phyloP scores from a whole-genome alignment of 164 flowering plant species.

The Aristolochia contorta region DNA sequence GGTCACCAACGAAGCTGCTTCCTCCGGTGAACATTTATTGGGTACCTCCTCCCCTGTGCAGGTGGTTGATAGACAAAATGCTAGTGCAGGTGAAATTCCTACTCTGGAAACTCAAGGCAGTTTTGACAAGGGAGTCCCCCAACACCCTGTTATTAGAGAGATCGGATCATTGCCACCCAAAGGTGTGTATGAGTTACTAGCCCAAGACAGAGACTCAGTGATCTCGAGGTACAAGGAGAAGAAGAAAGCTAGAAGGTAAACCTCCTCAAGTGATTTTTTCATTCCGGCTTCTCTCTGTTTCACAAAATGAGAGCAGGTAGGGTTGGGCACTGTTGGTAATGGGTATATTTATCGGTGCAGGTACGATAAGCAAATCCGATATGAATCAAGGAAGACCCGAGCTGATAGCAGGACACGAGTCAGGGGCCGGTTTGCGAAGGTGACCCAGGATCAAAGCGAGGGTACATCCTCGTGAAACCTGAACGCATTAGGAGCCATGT shows the following conservation, averaged over 20 bases:
- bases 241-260: slow-evolving; percentile 68
- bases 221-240: slow-evolving; percentile 79
- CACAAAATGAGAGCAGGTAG: too few relatives aligned
- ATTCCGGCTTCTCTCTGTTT: too few relatives aligned
- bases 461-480: background rate
- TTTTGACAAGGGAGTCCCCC: slow-evolving; percentile 12
- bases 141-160: slow-evolving; percentile 9
- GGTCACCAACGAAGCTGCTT: slow-evolving; percentile 16
- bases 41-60: slow-evolving; percentile 16
- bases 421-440: slow-evolving; percentile 80
- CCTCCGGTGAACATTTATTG: slow-evolving; percentile 10
- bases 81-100: slow-evolving; percentile 20
- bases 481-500: too few relatives aligned
- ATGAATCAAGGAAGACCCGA: slow-evolving; percentile 66
- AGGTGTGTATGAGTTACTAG: slow-evolving; percentile 22
- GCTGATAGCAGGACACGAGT: slow-evolving; percentile 71
- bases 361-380: slow-evolving; percentile 71
- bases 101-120: slow-evolving; percentile 9
- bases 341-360: slow-evolving; percentile 19
- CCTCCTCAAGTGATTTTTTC: background rate
- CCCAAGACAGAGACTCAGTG: slow-evolving; percentile 60
- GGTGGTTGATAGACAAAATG: slow-evolving; percentile 22
- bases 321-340: background rate
- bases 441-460: slow-evolving; percentile 12
- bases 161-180: slow-evolving; percentile 5